Evolutionary conservation across 179 eudicot genomes (phyloP).

Genomic region (Gypsophila paniculata): DNA sequence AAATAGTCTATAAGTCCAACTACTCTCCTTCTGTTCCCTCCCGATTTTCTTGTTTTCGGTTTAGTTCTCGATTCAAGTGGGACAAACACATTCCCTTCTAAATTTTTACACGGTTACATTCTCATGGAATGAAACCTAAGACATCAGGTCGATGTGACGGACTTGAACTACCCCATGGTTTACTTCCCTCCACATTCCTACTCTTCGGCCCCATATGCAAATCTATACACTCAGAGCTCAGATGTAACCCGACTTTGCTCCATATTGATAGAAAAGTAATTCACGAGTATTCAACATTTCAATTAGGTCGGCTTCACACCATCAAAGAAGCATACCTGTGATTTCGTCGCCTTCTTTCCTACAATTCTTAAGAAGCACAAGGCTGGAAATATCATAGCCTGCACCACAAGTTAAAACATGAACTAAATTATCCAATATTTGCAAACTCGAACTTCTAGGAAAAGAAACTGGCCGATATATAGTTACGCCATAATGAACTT

Average conservation of each 20-base stretch:
- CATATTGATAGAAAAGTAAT: not conserved
- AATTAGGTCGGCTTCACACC: not conserved
- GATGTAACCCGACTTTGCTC: not conserved
- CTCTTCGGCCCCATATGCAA: no score
- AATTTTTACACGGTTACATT: no score
- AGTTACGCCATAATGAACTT: no score
- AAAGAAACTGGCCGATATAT: not conserved
- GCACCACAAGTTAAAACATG: conserved; percentile 18
- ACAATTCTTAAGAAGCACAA: conserved; percentile 57
- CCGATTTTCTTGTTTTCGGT: not conserved
- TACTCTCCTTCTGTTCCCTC: not conserved
- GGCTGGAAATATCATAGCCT: conserved; percentile 75
- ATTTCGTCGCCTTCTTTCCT: conserved; percentile 52
- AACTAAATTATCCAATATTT: not conserved
- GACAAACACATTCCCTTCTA: no score
- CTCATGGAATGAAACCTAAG: no score
- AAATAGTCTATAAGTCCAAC: not conserved
- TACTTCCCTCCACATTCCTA: no score
- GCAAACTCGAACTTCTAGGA: not conserved
- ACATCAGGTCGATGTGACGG: no score
- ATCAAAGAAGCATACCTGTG: conserved; percentile 41
- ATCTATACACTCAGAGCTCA: not conserved
- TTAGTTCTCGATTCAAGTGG: not conserved
- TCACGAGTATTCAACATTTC: not conserved
- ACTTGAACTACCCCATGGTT: no score